Conservation (phyloP, 139 green algal genomes). For the Coccomyxa sp. region DNA sequence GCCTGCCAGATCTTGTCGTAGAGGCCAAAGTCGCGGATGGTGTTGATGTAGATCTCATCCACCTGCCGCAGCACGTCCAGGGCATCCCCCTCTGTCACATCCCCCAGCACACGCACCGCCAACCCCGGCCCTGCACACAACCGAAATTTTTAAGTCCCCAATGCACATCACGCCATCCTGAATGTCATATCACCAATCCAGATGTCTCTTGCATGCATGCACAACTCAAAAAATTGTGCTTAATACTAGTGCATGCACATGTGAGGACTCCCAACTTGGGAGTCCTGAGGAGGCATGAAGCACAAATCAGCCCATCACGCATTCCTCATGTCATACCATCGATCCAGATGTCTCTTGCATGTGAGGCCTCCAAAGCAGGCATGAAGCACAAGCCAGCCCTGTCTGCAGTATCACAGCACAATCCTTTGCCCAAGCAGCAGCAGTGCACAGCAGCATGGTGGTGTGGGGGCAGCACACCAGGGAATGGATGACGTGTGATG, state of each 20-base stretch:
- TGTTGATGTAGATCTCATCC: slow-evolving; percentile 97
- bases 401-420: background rate
- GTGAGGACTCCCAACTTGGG: too few species aligned
- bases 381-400: background rate
- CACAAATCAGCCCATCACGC: too few species aligned
- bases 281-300: too few species aligned
- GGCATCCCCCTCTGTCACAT: slow-evolving; percentile 78
- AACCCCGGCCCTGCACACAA: slow-evolving; percentile 75
- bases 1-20: slow-evolving; percentile 99
- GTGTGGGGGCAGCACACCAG: slow-evolving; percentile 22
- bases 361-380: too few species aligned
- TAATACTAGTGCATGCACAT: too few species aligned
- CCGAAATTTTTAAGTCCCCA: too few species aligned
- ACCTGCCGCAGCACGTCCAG: slow-evolving; percentile 73
- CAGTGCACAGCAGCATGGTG: background rate
- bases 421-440: background rate
- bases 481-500: slow-evolving; percentile 95
- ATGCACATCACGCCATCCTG: too few species aligned
- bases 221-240: too few species aligned
- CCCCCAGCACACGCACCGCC: slow-evolving; percentile 91
- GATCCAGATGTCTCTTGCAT: too few species aligned
- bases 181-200: too few species aligned
- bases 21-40: slow-evolving; percentile 87
- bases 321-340: too few species aligned
- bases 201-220: too few species aligned